Evolutionary conservation across 441 rosid species (phyloP), one percentile per base, ranked within the genome.

Genomic region (Brassica balearica): DNA sequence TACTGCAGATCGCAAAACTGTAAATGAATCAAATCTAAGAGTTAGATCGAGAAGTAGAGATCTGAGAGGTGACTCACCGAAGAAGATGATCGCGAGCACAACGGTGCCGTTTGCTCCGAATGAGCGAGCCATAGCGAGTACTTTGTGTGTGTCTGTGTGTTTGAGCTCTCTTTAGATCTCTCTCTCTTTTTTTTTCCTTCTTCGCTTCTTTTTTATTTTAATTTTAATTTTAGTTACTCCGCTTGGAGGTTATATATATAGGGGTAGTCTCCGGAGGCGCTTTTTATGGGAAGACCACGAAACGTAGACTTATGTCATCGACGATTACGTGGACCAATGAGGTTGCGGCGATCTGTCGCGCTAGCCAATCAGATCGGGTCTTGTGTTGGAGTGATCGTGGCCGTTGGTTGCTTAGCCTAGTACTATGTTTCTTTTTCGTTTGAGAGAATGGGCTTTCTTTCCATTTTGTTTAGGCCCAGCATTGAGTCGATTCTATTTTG

Each of bases 51-150:
- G 34, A 29, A 29, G 34, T 29, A 29, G 34, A 29, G 34, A 29
- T 29, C 55, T 48, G 55, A 48, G 6, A 71, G 38, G 15, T 12
- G 2, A 51, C 86, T 82, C 65, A 91, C 94, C 94, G 72, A 86
- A 80, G 34, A 91, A 81, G 78, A 88, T 68, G 79, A 89, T 82
- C 34, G 88, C 88, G 32, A 83, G 75, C 43, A 84, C 88, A 68
- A 86, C 82, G 20, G 78, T 34, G 73, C 86, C 82, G 80, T 87
- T 86, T 17, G 92, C 90, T 69, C 80, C 80, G 29, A 70, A 63
- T 14, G 80, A 77, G 75, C 80, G 72, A 55, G 72, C 68, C 23
- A 65, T 64, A n/a, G 27, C 66, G 66, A 62, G n/a, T 53, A 7
- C 58, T 53, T 48, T 9, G 34, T 29, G 27, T 25, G 34, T 29